phyloP scores from a whole-genome alignment of 2,329 filamentous ascomycete species.

The Zopfia rhizophila region DNA sequence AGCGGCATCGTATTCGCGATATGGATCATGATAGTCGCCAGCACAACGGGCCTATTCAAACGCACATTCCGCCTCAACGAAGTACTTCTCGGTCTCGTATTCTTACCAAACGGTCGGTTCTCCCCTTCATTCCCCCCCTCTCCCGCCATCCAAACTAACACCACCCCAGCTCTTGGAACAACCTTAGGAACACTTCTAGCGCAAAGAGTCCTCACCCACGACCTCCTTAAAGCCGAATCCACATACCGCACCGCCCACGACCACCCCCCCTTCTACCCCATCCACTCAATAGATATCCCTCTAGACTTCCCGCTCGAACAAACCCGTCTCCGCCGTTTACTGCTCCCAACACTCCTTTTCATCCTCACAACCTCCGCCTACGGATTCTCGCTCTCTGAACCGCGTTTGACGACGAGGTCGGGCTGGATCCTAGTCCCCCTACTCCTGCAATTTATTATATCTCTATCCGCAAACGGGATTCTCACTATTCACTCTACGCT shows the following conservation, averaged over 20 bases:
- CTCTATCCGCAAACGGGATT: constrained; percentile 46
- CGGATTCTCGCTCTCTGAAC: constrained; percentile 48
- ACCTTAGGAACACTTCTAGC: constrained; percentile 55
- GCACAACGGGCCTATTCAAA: constrained; percentile 55
- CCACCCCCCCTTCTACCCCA: constrained; percentile 39
- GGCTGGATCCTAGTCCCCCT: constrained; percentile 26
- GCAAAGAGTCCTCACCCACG: constrained; percentile 56
- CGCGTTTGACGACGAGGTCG: constrained; percentile 28
- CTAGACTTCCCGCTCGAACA: constrained; percentile 56
- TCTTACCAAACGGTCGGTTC: constrained; percentile 51
- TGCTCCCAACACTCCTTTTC: constrained; percentile 53
- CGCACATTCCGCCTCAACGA: constrained; percentile 52
- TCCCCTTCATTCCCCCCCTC: not conserved
- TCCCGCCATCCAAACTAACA: not conserved
- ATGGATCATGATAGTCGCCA: constrained; percentile 62
- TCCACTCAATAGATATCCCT: constrained; percentile 25
- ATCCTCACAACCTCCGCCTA: constrained; percentile 49
- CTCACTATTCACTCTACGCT: constrained; percentile 70
- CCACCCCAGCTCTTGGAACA: constrained; percentile 45
- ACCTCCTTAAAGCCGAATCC: constrained; percentile 48
- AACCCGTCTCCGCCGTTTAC: constrained; percentile 51
- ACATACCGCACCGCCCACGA: constrained; percentile 45
- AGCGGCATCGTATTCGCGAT: constrained; percentile 58
- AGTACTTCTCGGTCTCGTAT: constrained; percentile 54
- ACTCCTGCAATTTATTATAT: constrained; percentile 42